Evolutionary conservation across 1,284 basidiomycete genomes (phyloP).

Genomic region (Sporisorium iseilematis-ciliati): DNA sequence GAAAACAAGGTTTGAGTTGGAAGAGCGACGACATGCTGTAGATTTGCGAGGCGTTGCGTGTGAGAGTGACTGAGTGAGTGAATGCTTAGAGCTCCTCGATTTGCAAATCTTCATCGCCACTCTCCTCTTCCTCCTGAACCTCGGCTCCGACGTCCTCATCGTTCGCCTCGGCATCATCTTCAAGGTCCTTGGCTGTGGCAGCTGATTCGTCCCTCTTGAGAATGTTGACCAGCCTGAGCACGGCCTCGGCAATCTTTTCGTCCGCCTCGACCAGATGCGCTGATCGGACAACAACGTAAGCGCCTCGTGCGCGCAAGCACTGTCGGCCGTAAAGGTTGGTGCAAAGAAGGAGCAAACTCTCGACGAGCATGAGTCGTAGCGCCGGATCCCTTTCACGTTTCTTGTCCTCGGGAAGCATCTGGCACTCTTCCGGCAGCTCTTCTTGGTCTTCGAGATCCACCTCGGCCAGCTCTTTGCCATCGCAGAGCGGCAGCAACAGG

Average conservation of each 20-base stretch:
- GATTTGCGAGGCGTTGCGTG: not conserved
- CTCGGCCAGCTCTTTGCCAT: constrained; percentile 80
- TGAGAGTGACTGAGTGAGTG: not conserved
- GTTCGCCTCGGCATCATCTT: constrained; percentile 45
- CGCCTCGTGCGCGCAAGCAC: constrained; percentile 81
- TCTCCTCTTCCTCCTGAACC: constrained; percentile 38
- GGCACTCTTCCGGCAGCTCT: constrained; percentile 82
- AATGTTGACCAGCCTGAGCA: constrained; percentile 67
- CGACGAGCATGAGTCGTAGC: constrained; percentile 86
- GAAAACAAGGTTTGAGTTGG: not conserved
- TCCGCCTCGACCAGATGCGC: constrained; percentile 84
- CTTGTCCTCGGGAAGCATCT: constrained; percentile 88
- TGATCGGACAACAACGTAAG: constrained; percentile 86
- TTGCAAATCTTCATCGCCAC: constrained; percentile 60
- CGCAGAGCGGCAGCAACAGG: constrained; percentile 89
- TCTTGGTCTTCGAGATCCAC: constrained; percentile 81
- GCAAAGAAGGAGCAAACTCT: constrained; percentile 88
- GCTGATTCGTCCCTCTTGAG: constrained; percentile 67
- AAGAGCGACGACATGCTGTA: not conserved
- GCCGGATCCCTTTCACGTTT: constrained; percentile 83
- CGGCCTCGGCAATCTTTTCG: constrained; percentile 74
- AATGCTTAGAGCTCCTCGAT: constrained; percentile 59
- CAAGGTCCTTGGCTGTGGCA: constrained; percentile 50
- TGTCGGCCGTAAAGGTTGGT: constrained; percentile 90
- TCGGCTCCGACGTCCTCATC: constrained; percentile 53